These are phyloP conservation scores for Simmondsia chinensis DNA, from an alignment of 148 eudicot species.

Conservation along the genomic window DNA sequence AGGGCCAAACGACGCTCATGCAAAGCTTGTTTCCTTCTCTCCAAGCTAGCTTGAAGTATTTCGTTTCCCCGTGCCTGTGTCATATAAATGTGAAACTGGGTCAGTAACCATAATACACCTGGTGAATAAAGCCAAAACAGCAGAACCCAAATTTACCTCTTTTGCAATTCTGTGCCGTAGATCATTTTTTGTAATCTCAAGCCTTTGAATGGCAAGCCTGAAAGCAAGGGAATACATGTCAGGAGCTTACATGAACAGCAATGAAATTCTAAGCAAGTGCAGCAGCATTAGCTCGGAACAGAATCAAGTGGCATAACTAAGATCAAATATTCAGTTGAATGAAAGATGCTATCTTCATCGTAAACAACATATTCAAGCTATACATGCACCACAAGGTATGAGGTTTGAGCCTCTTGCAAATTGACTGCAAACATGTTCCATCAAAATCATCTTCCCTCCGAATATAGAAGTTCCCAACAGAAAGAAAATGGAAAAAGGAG, in stretches of 20 bases:
- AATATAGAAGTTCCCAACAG: neutral
- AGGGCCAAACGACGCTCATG: conserved; percentile 98
- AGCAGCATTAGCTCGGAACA: neutral
- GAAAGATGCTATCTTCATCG: too few relatives aligned
- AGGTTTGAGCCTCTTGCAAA: neutral
- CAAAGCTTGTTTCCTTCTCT: conserved; percentile 96
- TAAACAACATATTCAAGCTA: too few relatives aligned
- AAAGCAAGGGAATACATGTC: conserved; percentile 5
- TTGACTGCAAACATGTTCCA: neutral
- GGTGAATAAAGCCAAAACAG: neutral
- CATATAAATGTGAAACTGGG: conserved; percentile 6
- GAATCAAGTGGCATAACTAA: too few relatives aligned
- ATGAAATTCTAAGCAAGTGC: neutral
- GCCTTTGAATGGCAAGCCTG: conserved; percentile 93
- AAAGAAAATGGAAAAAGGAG: conserved; percentile 1
- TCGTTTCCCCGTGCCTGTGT: conserved; percentile 93
- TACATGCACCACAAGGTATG: too few relatives aligned
- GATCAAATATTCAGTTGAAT: too few relatives aligned
- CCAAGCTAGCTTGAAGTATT: conserved; percentile 95
- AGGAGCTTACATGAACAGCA: neutral
- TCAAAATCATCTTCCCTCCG: neutral
- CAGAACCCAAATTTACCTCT: conserved; percentile 41
- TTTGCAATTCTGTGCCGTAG: conserved; percentile 83
- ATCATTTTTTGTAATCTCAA: conserved; percentile 87
- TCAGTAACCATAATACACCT: conserved; percentile 3